Base-by-base conservation (phyloP, 192 early-diverging fungal genomes). In the Phlyctochytrium planicorne region DNA sequence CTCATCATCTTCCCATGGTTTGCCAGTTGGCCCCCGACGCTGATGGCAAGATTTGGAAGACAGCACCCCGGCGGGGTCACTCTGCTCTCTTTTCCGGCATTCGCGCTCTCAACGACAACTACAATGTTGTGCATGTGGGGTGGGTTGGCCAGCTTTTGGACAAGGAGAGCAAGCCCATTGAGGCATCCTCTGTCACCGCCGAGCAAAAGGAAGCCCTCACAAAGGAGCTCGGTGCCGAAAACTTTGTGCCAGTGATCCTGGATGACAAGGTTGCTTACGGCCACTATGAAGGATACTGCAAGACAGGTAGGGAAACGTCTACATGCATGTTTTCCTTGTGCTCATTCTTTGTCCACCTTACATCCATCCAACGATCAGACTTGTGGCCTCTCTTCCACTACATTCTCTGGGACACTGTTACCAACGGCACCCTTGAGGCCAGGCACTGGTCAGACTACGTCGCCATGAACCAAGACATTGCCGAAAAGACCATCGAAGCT, bases 241-340 rank as follows among this genome's bases (percentile, higher is more conserved):
- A 82, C 29, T 83, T 87, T 37, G 83, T 91, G 14, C 91, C 95
- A 1, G 90, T 98, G 27, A 88, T 93, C 67, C 66, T 98, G 34
- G 84, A 89, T 61, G 86, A 91, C 23, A 71, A 80, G 27, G 80
- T 78, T 30, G 88, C 92, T 29, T 67, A 80, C 53, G 89, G 85
- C 40, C 95, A 98, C 76, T 99, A 99, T 71, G 97, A 97, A 62
- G 97, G 97, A 0, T 99, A 95, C 76, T 96, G 95, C 82, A 98
- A 98, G 82, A 82, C 85, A 60, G 89, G 91, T 91, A 79, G 3
- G n/a, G n/a, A n/a, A n/a, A n/a, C n/a, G 52, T 52, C 14, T 34
- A 32, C 53, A 29, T 62, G 53, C 2, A 27, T 31, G 12, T 17
- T 50, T 47, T 47, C 40, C 40, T 14, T 47, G 40, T 47, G 10